Evolutionary conservation across 192 early-diverging fungal species (phyloP), one percentile per base, ranked within the genome.

Genomic region (Lunasporangiospora selenospora): DNA sequence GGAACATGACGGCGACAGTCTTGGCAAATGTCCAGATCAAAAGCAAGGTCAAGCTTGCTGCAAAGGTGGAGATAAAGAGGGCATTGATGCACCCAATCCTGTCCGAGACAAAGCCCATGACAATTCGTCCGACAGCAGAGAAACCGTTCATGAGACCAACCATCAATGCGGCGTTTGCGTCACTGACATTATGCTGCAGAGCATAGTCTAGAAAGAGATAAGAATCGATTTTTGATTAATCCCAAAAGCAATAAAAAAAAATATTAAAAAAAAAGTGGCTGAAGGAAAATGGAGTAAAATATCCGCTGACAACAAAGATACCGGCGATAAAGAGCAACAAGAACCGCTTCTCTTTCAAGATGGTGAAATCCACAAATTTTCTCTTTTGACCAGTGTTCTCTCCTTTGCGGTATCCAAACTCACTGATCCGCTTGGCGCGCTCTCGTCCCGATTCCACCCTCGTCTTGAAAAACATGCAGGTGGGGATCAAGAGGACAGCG

Each of bases 81-180:
- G 82, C 77, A 31, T 86, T 86, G 58, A 86, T 80, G 33, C 77
- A 54, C 6, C 85, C 85, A 27, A 85, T 79, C 1, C 45, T 45
- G 37, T 84, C 83, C 1, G 87, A 86, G 23, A 87, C 50, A 21
- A 83, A 75, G 32, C 89, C 89, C 18, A 87, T 78, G 1, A 76
- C 58, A 58, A 91, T 82, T 30, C 89, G 83, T 13, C 84, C 85
- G 1, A 87, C 42, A 3, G 88, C 85, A 12, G 87, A 88, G 13
- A 80, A 67, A 26, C 80, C 89, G 34, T 83, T 86, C 79, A 89
- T 87, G 34, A 93, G 62, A 42, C 85, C 86, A 27, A 91, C 62
- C 38, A 90, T 75, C 21, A 82, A 69, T 1, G 83, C 79, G 13
- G 80, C 87, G 18, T 82, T 78, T 0, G 45, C 53, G 1, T 34